Conservation (phyloP, 2,329 filamentous ascomycete genomes). For the Pezicula rhizophila region DNA sequence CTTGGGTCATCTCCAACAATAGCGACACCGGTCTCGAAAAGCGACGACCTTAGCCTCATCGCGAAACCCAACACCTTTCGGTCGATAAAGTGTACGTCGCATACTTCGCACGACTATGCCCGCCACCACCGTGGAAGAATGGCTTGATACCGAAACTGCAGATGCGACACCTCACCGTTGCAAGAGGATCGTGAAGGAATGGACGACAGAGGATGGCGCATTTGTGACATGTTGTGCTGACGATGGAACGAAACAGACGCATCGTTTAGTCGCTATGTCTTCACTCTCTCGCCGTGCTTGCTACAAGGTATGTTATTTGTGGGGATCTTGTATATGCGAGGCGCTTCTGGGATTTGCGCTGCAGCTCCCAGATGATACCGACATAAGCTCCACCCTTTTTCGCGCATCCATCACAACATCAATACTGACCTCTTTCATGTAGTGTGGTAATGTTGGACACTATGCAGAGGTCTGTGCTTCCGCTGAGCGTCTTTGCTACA, state of each 20-base stretch:
- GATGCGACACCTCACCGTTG: constrained; percentile 28
- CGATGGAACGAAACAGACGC: constrained; percentile 27
- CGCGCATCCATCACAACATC: neutral
- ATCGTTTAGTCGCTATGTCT: constrained; percentile 52
- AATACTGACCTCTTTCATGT: constrained; percentile 21
- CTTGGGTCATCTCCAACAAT: neutral
- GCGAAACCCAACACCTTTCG: neutral
- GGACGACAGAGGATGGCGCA: constrained; percentile 25
- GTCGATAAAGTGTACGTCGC: neutral
- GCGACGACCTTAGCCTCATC: neutral
- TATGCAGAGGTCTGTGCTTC: constrained; percentile 91
- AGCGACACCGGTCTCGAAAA: neutral
- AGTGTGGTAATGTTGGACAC: constrained; percentile 74
- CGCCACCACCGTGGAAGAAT: constrained; percentile 26
- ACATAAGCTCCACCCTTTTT: no score
- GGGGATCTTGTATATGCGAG: neutral
- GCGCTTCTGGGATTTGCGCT: no score
- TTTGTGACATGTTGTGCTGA: constrained; percentile 32
- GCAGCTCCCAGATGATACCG: no score
- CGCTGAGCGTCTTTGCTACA: constrained; percentile 97
- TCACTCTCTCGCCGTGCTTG: constrained; percentile 76
- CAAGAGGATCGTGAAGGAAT: constrained; percentile 26
- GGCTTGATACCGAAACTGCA: constrained; percentile 22
- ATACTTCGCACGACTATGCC: constrained; percentile 20
- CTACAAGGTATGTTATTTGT: constrained; percentile 45